Base-by-base conservation (phyloP, 1,284 basidiomycete species). In the Xerocomus minutiporus region DNA sequence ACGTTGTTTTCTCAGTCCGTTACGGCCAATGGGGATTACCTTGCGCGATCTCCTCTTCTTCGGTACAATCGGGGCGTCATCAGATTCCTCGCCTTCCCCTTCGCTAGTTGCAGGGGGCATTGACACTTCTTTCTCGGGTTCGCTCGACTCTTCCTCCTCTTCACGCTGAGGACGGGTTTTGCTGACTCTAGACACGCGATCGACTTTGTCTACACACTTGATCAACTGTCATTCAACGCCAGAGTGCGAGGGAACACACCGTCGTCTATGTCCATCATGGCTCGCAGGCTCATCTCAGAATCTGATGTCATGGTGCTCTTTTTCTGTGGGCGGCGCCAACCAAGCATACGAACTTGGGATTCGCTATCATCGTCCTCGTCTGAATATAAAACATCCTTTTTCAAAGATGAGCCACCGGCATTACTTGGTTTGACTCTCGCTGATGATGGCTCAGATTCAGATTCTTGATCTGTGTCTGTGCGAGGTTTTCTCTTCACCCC, bases 211-310 rank as follows among this genome's bases (percentile, higher is more conserved):
- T 78, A 49, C n/a, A 5, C 23, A 15, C 7, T 2, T 0, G 20
- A 17, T 64, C 44, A 59, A 35, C 34, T 4, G 43, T 6, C 11
- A 13, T 4, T 9, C 4, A 6, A 43, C 0, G 25, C 12, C 2
- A 17, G n/a, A 1, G 36, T 38, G 23, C 8, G 8, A 28, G 41
- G 42, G 50, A 46, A 57, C 75, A 34, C 50, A 84, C 84, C 80
- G 63, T 90, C 86, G 56, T 87, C 84, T 50, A 88, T 76, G 51
- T 90, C 86, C 87, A 89, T 88, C 75, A 89, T 79, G 11, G 79
- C 82, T 41, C 71, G 71, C 29, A 82, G 65, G 45, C 80, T 81
- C 55, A 60, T 67, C 57, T 76, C 72, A 2, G 65, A 65, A 29
- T 73, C 68, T 5, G 66, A 65, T 15, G 58, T 58, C 17, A 51